A percentile compares a stretch with the other conserved stretches of the same genome.
Evolutionary conservation across 495 filamentous ascomycete species (phyloP).

Genomic region (Trichoderma parareesei): DNA sequence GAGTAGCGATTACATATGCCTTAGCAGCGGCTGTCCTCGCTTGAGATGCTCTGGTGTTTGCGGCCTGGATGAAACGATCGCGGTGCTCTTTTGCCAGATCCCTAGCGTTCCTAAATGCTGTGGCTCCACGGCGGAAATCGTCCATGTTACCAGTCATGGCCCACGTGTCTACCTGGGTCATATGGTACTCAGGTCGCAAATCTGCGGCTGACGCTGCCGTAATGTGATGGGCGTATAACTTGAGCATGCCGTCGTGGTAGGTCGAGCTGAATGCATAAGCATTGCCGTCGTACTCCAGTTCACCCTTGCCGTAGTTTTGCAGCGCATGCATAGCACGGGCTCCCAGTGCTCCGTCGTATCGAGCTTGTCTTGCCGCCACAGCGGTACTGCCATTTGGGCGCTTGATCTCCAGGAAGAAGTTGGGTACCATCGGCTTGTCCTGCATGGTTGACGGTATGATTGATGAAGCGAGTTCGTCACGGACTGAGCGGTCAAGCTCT

Average conservation of each 20-base stretch:
- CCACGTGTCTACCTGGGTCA: too few species aligned
- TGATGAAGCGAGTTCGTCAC: too few species aligned
- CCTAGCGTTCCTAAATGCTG: too few species aligned
- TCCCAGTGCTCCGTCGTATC: slow-evolving; percentile 36
- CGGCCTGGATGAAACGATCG: too few species aligned
- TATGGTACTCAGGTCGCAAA: background rate
- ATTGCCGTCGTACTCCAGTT: slow-evolving; percentile 34
- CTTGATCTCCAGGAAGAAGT: slow-evolving; percentile 35
- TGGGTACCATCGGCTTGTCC: slow-evolving; percentile 32
- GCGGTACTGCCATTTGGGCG: slow-evolving; percentile 22
- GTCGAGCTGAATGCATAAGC: slow-evolving; percentile 11
- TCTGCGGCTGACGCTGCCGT: background rate
- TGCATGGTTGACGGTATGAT: slow-evolving; percentile 32
- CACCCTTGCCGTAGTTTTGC: slow-evolving; percentile 31
- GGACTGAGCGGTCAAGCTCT: too few species aligned
- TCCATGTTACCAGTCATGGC: too few species aligned
- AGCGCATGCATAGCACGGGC: slow-evolving; percentile 38
- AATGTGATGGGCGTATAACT: background rate
- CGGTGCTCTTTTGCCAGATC: too few species aligned
- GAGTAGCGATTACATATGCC: too few species aligned
- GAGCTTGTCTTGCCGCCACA: slow-evolving; percentile 32
- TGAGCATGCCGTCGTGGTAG: background rate
- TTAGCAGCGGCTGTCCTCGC: too few species aligned
- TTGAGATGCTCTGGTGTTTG: too few species aligned
- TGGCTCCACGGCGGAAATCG: too few species aligned